Conservation (phyloP, 371 early-diverging fungal genomes). For the Mucor irregularis region DNA sequence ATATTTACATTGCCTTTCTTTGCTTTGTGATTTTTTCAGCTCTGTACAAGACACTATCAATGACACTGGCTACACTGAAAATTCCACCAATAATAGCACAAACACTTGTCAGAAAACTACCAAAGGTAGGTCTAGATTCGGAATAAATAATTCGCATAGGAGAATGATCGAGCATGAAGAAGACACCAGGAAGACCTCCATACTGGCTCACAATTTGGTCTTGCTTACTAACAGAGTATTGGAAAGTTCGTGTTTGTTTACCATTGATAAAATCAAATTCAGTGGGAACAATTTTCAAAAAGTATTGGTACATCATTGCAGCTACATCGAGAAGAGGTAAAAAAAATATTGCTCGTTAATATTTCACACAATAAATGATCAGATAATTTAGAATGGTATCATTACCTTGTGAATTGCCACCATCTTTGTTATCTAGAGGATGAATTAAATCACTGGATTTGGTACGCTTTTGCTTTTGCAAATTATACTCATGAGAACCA, state of each 20-base stretch:
- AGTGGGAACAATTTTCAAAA: slow-evolving; percentile 91
- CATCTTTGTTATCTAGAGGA: slow-evolving; percentile 74
- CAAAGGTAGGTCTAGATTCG: slow-evolving; percentile 79
- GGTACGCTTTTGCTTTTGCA: slow-evolving; percentile 36
- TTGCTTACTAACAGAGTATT: slow-evolving; percentile 93
- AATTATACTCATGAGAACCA: slow-evolving; percentile 57
- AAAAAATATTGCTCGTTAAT: neutral
- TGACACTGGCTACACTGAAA: slow-evolving; percentile 90
- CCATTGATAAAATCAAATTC: slow-evolving; percentile 73
- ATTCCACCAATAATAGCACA: slow-evolving; percentile 96
- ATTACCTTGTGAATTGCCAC: slow-evolving; percentile 49
- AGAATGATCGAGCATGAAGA: slow-evolving; percentile 94
- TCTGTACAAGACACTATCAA: slow-evolving; percentile 84
- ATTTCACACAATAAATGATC: neutral
- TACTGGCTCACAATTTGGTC: slow-evolving; percentile 43
- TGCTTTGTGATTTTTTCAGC: slow-evolving; percentile 72
- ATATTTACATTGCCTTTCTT: slow-evolving; percentile 19
- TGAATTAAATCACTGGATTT: slow-evolving; percentile 56
- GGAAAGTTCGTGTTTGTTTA: slow-evolving; percentile 76
- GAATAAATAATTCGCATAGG: slow-evolving; percentile 91
- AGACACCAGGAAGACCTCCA: slow-evolving; percentile 76
- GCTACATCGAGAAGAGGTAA: slow-evolving; percentile 10
- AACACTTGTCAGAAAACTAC: slow-evolving; percentile 83
- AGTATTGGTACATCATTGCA: slow-evolving; percentile 82
- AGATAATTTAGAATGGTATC: neutral